Percentiles rank a stretch among this genome's conserved stretches.
phyloP scores from a whole-genome alignment of 768 basidiomycete species.

The Trametes cinnabarina region DNA sequence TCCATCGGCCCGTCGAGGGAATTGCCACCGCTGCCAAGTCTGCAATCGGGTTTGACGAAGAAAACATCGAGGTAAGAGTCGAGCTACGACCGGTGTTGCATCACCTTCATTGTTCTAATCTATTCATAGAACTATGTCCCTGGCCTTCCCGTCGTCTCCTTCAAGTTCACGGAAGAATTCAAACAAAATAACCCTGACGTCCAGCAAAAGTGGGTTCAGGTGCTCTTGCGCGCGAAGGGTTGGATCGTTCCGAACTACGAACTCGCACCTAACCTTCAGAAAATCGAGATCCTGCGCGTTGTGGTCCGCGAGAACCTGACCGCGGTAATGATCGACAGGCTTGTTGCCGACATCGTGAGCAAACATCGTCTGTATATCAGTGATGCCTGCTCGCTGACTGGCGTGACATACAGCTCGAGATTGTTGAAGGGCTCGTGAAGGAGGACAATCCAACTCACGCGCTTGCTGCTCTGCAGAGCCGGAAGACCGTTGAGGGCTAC shows the following conservation, averaged over 20 bases:
- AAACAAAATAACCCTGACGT: constrained; percentile 51
- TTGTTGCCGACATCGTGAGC: constrained; percentile 68
- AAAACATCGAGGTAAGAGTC: constrained; percentile 55
- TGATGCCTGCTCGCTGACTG: background rate
- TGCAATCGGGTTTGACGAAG: constrained; percentile 43
- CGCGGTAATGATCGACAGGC: constrained; percentile 46
- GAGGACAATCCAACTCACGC: constrained; percentile 49
- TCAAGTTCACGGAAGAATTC: constrained; percentile 56
- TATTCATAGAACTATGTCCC: constrained; percentile 42
- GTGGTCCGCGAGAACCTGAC: constrained; percentile 57
- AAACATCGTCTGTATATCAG: background rate
- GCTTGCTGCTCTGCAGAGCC: constrained; percentile 42
- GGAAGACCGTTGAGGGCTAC: constrained; percentile 37
- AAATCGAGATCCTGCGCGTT: constrained; percentile 58
- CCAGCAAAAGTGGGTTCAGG: constrained; percentile 59
- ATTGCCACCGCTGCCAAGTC: constrained; percentile 31
- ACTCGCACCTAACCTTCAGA: constrained; percentile 50
- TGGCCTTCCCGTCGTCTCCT: constrained; percentile 52
- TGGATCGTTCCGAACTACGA: constrained; percentile 66
- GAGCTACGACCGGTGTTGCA: too few relatives aligned
- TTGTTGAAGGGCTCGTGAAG: constrained; percentile 57
- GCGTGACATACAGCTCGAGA: constrained; percentile 46
- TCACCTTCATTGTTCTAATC: background rate
- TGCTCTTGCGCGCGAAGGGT: constrained; percentile 44
- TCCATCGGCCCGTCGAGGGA: constrained; percentile 43